Evolutionary conservation across 2,329 filamentous ascomycete genomes (phyloP).

Genomic region (Aureobasidium uvarum): DNA sequence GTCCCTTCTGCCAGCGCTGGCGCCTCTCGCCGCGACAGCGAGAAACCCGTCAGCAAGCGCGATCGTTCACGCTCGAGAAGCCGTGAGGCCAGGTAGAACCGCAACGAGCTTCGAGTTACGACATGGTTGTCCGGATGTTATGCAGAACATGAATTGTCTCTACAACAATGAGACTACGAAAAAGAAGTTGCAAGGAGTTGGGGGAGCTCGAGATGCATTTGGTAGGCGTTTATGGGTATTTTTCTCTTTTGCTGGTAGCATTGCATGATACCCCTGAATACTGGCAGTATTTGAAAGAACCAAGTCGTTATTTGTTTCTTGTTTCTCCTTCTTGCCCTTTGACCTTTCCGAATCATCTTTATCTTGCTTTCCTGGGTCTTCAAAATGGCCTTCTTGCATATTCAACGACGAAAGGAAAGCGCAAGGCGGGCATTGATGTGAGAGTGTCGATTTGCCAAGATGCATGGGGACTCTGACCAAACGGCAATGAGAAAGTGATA

Average conservation of each 20-base stretch:
- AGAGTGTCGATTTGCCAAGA: too few species aligned
- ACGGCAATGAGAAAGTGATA: too few species aligned
- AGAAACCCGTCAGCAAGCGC: constrained; percentile 6
- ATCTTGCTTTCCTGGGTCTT: background rate
- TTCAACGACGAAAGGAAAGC: too few species aligned
- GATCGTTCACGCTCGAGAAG: constrained; percentile 18
- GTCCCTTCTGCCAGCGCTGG: constrained; percentile 13
- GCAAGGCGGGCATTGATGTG: too few species aligned
- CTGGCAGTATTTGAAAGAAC: background rate
- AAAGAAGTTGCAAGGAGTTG: too few species aligned
- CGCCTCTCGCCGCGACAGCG: constrained; percentile 18
- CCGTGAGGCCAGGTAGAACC: constrained; percentile 12
- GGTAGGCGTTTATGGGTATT: background rate
- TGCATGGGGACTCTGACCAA: too few species aligned
- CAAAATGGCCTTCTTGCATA: too few species aligned
- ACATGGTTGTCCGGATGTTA: background rate
- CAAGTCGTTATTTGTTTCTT: too few species aligned
- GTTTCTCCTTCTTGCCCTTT: background rate
- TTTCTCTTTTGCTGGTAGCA: background rate
- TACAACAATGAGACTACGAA: background rate
- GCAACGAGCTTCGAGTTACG: background rate
- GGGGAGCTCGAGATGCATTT: background rate
- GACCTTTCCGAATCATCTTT: background rate
- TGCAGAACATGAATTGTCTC: background rate
- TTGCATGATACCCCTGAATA: constrained; percentile 11